A percentile compares a stretch with the other conserved stretches of the same genome.
Conservation (phyloP, 345 rosid species). For the Eucalyptus tenuipes region DNA sequence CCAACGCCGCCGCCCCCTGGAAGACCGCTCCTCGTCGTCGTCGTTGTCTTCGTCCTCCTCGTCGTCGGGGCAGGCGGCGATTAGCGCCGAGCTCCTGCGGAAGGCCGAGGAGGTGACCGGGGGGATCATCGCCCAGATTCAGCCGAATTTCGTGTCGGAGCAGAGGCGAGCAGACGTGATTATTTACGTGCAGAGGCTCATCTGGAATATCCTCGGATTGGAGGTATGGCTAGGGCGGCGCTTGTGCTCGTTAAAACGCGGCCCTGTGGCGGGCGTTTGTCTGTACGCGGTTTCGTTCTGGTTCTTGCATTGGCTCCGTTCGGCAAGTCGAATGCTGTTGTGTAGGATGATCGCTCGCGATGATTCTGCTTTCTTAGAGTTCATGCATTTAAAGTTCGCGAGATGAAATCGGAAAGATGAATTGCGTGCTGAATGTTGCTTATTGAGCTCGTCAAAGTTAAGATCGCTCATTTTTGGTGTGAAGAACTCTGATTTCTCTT, state of each 20-base stretch:
- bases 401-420: neutral
- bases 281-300: neutral
- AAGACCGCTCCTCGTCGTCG: constrained; percentile 24
- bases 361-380: neutral
- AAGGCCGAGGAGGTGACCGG: constrained; percentile 55
- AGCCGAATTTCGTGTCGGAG: constrained; percentile 57
- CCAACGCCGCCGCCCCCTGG: constrained; percentile 14
- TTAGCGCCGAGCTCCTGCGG: constrained; percentile 33
- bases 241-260: neutral
- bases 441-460: neutral
- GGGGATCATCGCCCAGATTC: constrained; percentile 51
- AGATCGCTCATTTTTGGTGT: neutral
- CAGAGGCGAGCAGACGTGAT: constrained; percentile 58
- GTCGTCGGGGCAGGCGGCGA: constrained; percentile 13
- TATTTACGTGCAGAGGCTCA: constrained; percentile 47
- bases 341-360: neutral
- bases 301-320: neutral
- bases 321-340: neutral
- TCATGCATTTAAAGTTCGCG: neutral
- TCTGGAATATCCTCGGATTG: constrained; percentile 31
- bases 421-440: neutral
- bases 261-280: neutral
- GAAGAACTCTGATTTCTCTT: neutral
- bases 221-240: constrained; percentile 23
- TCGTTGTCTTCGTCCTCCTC: constrained; percentile 10